phyloP scores from a whole-genome alignment of 1,284 basidiomycete genomes.

The Paramarasmius palmivorus region DNA sequence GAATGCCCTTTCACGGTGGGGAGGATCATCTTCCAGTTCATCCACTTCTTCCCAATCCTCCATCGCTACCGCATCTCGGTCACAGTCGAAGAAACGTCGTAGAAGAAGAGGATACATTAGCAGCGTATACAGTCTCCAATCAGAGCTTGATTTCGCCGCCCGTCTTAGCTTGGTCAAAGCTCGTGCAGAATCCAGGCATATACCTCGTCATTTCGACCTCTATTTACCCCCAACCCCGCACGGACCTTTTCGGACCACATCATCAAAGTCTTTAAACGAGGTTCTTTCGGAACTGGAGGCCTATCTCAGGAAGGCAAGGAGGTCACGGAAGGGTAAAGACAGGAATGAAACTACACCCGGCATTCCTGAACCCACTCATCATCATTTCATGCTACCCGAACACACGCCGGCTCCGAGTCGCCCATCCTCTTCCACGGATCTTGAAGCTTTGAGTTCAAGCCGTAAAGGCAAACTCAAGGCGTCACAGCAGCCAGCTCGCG shows the following conservation, averaged over 20 bases:
- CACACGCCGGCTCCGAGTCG: constrained; percentile 25
- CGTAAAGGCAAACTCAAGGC: constrained; percentile 38
- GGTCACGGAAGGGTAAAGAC: constrained; percentile 32
- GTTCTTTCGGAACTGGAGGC: constrained; percentile 58
- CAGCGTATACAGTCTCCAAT: constrained; percentile 50
- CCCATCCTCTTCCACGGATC: constrained; percentile 29
- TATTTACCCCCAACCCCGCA: constrained; percentile 51
- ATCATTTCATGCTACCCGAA: constrained; percentile 39
- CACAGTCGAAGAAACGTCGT: constrained; percentile 41
- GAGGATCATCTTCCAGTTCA: constrained; percentile 39
- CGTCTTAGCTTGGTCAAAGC: constrained; percentile 56
- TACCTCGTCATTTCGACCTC: constrained; percentile 66
- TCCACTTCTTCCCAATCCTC: constrained; percentile 45
- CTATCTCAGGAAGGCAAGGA: constrained; percentile 47
- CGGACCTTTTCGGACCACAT: constrained; percentile 4
- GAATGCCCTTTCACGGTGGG: constrained; percentile 56
- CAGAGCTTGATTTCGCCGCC: constrained; percentile 58
- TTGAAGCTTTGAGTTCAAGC: constrained; percentile 24
- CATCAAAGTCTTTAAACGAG: constrained; percentile 52
- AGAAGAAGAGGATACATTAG: constrained; percentile 35
- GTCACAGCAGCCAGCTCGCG: neutral
- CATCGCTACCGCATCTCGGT: constrained; percentile 36
- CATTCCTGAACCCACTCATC: constrained; percentile 20
- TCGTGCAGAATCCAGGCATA: constrained; percentile 55
- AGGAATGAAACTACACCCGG: constrained; percentile 21